Evolutionary conservation across 345 rosid genomes (phyloP), one percentile per base, ranked within the genome.

Genomic region (Excoecaria agallocha): DNA sequence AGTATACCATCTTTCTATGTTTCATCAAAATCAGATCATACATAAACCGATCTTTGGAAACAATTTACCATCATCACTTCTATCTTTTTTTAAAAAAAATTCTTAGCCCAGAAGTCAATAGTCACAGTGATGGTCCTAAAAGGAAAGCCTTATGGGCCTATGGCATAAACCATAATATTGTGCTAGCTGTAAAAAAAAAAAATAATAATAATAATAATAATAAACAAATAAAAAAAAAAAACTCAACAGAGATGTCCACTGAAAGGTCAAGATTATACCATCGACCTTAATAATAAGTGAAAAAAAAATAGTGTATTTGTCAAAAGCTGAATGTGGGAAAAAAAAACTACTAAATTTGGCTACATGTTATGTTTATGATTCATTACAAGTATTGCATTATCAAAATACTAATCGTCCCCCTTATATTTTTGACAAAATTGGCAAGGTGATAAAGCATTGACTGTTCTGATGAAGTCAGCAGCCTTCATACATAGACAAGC

Each of bases 161-260:
- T 65, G 51, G 51, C 35, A 43, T n/a, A 38, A 30, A 30, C 30
- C 30, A 30, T 30, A 30, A 30, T 1, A 30, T 30, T 30, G 30
- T 30, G 1, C 30, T 30, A 30, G 30, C 30, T 30, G 30, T 30
- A 30, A 30, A 30, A 30, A 30, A 30, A 30, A n/a, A n/a, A n/a
- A n/a, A n/a, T n/a, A n/a, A n/a, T n/a, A n/a, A n/a, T n/a, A n/a
- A n/a, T n/a, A n/a, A n/a, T n/a, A n/a, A n/a, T n/a, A n/a, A 30
- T 30, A 0, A 30, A 30, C 30, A 30, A 30, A 30, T 0, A 30
- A 30, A 30, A 22, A 49, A 45, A 66, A 20, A n/a, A 66, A 11
- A 8, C 37, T 50, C 58, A 68, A 49, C 11, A 69, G 72, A 51
- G 48, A 30, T 51, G 69, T 45, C 69, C 58, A 12, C 60, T 11